A percentile compares a stretch with the other conserved stretches of the same genome.
These are phyloP conservation scores for Viola pubescens DNA, from an alignment of 441 rosid species.

Conservation along the genomic window DNA sequence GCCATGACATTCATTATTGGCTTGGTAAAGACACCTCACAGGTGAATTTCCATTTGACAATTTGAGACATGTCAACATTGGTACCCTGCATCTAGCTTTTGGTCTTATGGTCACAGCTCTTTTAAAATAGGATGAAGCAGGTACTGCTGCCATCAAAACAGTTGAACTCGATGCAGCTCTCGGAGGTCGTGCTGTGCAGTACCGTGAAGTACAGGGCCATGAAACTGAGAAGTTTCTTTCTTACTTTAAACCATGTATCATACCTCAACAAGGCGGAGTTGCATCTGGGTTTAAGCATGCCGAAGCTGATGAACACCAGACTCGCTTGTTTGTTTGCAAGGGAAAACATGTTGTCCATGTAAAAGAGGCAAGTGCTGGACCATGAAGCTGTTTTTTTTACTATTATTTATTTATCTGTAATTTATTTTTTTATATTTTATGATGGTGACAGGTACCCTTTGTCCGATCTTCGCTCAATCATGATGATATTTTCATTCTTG, in stretches of 20 bases:
- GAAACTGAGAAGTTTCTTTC: slow-evolving; percentile 95
- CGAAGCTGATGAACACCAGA: slow-evolving; percentile 65
- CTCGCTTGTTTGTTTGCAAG: slow-evolving; percentile 77
- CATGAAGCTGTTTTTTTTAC: slow-evolving; percentile 5
- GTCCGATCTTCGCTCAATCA: slow-evolving; percentile 93
- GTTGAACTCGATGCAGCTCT: slow-evolving; percentile 94
- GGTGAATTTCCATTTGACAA: slow-evolving; percentile 30
- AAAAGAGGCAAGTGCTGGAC: slow-evolving; percentile 59
- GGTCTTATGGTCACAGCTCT: slow-evolving; percentile 19
- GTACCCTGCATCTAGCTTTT: slow-evolving; percentile 7
- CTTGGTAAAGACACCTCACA: slow-evolving; percentile 90
- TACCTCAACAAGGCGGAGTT: slow-evolving; percentile 95
- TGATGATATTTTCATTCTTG: slow-evolving; percentile 83
- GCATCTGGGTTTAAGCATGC: slow-evolving; percentile 87
- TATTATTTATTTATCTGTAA: slow-evolving; percentile 2
- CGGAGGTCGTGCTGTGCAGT: slow-evolving; percentile 98
- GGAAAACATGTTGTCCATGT: slow-evolving; percentile 96
- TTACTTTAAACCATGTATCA: slow-evolving; percentile 92
- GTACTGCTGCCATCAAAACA: slow-evolving; percentile 74
- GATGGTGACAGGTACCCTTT: slow-evolving; percentile 66
- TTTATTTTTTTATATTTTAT: slow-evolving; percentile 11
- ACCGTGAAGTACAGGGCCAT: slow-evolving; percentile 95
- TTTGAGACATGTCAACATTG: not conserved
- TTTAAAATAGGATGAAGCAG: slow-evolving; percentile 82
- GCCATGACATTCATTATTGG: slow-evolving; percentile 94